phyloP scores from a whole-genome alignment of 805 yeast genomes.

The Priceomyces haplophilus region DNA sequence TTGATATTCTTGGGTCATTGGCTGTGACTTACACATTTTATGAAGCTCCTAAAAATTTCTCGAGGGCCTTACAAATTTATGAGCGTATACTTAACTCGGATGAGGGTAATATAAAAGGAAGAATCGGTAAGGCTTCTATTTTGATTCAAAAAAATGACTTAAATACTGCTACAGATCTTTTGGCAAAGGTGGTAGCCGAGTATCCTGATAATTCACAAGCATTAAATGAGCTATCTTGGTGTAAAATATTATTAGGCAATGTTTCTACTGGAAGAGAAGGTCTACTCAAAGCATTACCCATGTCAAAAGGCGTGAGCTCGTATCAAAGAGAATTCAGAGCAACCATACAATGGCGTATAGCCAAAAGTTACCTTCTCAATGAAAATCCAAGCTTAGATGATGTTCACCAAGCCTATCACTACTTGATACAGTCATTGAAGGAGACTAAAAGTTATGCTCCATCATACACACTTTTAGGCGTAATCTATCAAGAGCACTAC shows the following conservation, averaged over 20 bases:
- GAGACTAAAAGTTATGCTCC: constrained; percentile 67
- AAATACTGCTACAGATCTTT: constrained; percentile 49
- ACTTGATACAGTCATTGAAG: constrained; percentile 60
- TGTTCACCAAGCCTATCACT: constrained; percentile 51
- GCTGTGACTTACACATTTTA: constrained; percentile 78
- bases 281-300: constrained; percentile 41
- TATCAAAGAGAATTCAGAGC: constrained; percentile 58
- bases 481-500: constrained; percentile 57
- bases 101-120: constrained; percentile 54
- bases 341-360: constrained; percentile 65
- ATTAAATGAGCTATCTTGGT: constrained; percentile 73
- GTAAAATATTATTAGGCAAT: constrained; percentile 55
- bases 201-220: constrained; percentile 58
- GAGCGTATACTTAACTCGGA: constrained; percentile 50
- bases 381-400: constrained; percentile 9
- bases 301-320: constrained; percentile 49
- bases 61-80: constrained; percentile 69
- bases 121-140: constrained; percentile 80
- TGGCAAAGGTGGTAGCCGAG: constrained; percentile 48
- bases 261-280: constrained; percentile 50
- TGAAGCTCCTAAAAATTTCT: constrained; percentile 87
- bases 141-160: constrained; percentile 62
- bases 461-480: constrained; percentile 78
- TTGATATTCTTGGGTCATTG: constrained; percentile 58
- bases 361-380: constrained; percentile 52